These are phyloP conservation scores for Suillus subluteus DNA, from an alignment of 768 basidiomycete species.

Conservation along the genomic window DNA sequence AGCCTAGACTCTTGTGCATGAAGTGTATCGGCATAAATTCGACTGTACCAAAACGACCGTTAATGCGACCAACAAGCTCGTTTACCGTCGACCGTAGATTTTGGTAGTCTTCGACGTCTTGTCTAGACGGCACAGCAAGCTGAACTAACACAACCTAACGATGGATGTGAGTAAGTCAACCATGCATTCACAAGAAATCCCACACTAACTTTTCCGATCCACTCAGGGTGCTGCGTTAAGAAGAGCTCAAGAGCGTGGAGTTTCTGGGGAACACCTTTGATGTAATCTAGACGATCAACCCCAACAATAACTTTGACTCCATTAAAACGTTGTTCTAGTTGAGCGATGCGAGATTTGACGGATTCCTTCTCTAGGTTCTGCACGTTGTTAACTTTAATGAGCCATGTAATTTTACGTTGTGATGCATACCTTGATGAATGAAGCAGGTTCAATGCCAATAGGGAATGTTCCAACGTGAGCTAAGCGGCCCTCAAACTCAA, in stretches of 20 bases:
- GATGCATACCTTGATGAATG: conserved; percentile 76
- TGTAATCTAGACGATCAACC: conserved; percentile 97
- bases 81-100: conserved; percentile 95
- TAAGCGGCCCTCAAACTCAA: conserved; percentile 93
- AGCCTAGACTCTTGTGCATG: conserved; percentile 93
- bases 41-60: conserved; percentile 97
- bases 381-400: conserved; percentile 10
- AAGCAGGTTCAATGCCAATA: conserved; percentile 94
- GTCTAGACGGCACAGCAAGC: conserved; percentile 94
- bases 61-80: conserved; percentile 97
- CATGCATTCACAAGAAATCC: not conserved
- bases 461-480: conserved; percentile 99
- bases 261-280: conserved; percentile 99
- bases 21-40: conserved; percentile 99
- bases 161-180: conserved; percentile 12
- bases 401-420: not conserved
- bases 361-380: conserved; percentile 80
- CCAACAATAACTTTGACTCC: conserved; percentile 98
- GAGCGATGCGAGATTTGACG: conserved; percentile 79
- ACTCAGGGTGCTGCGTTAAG: conserved; percentile 96
- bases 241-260: conserved; percentile 96
- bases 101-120: conserved; percentile 99
- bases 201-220: conserved; percentile 87
- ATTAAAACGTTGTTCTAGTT: conserved; percentile 87
- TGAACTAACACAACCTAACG: conserved; percentile 90